Evolutionary conservation across 2,329 filamentous ascomycete genomes (phyloP), one percentile per base, ranked within the genome.

Genomic region (Talaromyces sp.): DNA sequence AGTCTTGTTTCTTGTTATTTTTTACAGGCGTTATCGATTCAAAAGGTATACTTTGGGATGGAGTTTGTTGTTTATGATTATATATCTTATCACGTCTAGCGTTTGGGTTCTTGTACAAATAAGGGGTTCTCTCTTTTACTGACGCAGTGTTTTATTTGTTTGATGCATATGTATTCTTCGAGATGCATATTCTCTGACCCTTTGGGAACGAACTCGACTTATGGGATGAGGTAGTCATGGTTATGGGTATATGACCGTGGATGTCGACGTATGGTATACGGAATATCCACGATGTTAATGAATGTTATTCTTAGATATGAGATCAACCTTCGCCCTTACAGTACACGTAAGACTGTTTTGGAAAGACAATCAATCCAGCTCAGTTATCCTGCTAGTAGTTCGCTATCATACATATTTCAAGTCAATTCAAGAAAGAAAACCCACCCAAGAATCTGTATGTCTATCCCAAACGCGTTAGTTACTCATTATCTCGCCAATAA

Each of bases 401-500:
- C n/a, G n/a, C n/a, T n/a, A n/a, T n/a, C n/a, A n/a, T n/a, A n/a
- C n/a, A n/a, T n/a, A n/a, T n/a, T n/a, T n/a, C n/a, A n/a, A n/a
- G n/a, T n/a, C n/a, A n/a, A n/a, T n/a, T 7, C 25, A 28, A 28
- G 25, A 28, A n/a, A n/a, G n/a, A n/a, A n/a, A 3, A 28, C 25
- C 25, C 4, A 28, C 25, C 25, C 25, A 28, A 28, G 25, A 28
- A 28, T 28, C 4, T 28, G 7, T 28, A 3, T 3, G 15, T 10
- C 13, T 48, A 17, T 33, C 10, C 15, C 11, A 8, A 46, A 31
- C 19, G n/a, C n/a, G n/a, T n/a, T 37, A 10, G 5, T 52, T 31
- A 50, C 21, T 35, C 25, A 11, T 17, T 5, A 31, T 48, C 41
- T 19, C 45, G 45, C 57, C 57, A 59, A 43, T 59, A 59, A 51